These are phyloP conservation scores for Albifimbria verrucaria DNA, from an alignment of 2,329 filamentous ascomycete species.

Conservation along the genomic window DNA sequence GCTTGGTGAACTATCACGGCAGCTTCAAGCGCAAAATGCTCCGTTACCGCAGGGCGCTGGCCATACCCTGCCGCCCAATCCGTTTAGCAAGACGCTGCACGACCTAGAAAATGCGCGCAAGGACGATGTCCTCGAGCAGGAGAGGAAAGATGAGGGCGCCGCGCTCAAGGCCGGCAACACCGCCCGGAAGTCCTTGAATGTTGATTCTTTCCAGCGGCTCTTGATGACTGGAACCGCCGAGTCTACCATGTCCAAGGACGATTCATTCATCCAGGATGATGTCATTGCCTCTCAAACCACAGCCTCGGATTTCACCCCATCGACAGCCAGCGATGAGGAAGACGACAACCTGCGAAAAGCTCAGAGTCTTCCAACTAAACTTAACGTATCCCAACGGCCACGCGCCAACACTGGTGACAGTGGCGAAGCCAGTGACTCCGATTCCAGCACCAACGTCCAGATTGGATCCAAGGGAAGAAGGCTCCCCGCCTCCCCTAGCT, in stretches of 20 bases:
- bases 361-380: neutral
- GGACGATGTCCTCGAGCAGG: constrained; percentile 26
- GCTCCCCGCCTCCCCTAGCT: constrained; percentile 73
- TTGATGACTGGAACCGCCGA: constrained; percentile 68
- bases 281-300: too few relatives aligned
- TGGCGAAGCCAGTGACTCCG: constrained; percentile 17
- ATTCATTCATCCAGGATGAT: too few relatives aligned
- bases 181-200: constrained; percentile 58
- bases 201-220: constrained; percentile 73
- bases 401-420: constrained; percentile 17
- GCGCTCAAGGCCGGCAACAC: constrained; percentile 27
- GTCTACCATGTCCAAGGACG: constrained; percentile 4
- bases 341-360: neutral
- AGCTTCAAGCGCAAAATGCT: neutral
- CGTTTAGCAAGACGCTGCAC: constrained; percentile 54
- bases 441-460: constrained; percentile 23
- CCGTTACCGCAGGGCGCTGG: neutral
- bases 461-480: constrained; percentile 45
- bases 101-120: constrained; percentile 41
- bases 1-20: neutral
- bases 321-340: neutral
- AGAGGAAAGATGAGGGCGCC: constrained; percentile 26
- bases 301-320: too few relatives aligned
- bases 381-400: neutral
- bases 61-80: constrained; percentile 24